Base-by-base conservation (phyloP, 1,284 basidiomycete species). In the Naganishia sp. region DNA sequence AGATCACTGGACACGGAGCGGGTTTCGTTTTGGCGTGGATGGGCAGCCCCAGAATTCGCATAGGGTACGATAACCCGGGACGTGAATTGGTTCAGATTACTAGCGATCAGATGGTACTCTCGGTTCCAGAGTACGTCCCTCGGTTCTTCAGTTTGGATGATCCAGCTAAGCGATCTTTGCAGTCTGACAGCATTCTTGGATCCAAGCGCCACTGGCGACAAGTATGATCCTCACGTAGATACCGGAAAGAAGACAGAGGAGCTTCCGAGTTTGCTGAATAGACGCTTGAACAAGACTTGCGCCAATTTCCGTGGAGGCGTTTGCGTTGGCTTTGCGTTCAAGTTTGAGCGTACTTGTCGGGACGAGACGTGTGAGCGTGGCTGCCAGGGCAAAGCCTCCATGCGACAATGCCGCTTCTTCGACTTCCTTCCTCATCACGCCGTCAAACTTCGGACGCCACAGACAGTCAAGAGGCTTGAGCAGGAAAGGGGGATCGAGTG, bases 11-110 rank as follows among this genome's bases (percentile, higher is more conserved):
- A n/a, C 79, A 83, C 56, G 95, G 92, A 7, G 88, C 93, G 31
- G 95, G 95, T 1, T 96, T 96, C 77, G 90, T 89, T 6, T 83
- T 96, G 41, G 88, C 88, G 46, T 97, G 91, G 90, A 84, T 86
- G 72, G 89, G 90, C 47, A 84, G 86, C 71, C 87, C 92, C 11
- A 85, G 85, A 62, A 80, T 96, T 62, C 82, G 85, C 5, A 84
- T 98, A 65, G 89, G 87, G 6, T 85, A 88, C 69, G 83, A 83
- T 50, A 94, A 95, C 73, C 80, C 83, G 11, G 87, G 93, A 68
- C 81, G 82, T 50, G 94, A 98, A 74, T 81, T 94, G 39, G 83
- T 95, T 49, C 94, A 98, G 81, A 86, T 97, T 61, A 82, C 84
- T 55, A 91, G 92, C 70, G 86, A 93, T 55, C 85, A 87, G 42